These are phyloP conservation scores for Irpex sp. DNA, from an alignment of 1,284 basidiomycete genomes.

Conservation along the genomic window DNA sequence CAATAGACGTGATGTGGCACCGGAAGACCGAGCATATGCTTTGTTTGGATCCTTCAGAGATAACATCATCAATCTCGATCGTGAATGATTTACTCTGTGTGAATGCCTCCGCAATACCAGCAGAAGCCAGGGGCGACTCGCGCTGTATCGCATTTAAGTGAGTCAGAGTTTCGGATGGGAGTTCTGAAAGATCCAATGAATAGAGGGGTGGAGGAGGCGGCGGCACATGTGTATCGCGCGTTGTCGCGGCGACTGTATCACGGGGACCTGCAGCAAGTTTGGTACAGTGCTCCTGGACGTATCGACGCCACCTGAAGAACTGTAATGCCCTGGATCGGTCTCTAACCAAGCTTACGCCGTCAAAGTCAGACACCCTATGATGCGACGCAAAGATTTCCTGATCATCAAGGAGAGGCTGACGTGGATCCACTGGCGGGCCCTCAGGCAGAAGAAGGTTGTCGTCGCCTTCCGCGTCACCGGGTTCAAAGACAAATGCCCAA, in stretches of 20 bases:
- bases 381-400: constrained; percentile 1
- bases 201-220: not conserved
- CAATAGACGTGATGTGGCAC: constrained; percentile 2
- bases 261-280: not conserved
- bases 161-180: not conserved
- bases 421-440: constrained; percentile 2
- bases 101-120: not conserved
- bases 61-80: constrained; percentile 1
- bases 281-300: not conserved
- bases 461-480: not conserved
- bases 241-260: not conserved
- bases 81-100: constrained; percentile 3
- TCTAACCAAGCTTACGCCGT: not conserved
- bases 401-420: not conserved
- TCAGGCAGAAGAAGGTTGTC: constrained; percentile 1
- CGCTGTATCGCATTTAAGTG: not conserved
- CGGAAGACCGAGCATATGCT: constrained; percentile 2
- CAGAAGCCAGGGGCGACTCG: not conserved
- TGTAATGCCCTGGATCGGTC: constrained; percentile 1
- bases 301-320: constrained; percentile 1
- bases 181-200: not conserved
- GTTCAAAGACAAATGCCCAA: not conserved
- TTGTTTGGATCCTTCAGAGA: constrained; percentile 1
- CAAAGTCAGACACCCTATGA: constrained; percentile 2
- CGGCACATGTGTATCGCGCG: not conserved